phyloP scores from a whole-genome alignment of 345 rosid genomes.

The Stellera chamaejasme region DNA sequence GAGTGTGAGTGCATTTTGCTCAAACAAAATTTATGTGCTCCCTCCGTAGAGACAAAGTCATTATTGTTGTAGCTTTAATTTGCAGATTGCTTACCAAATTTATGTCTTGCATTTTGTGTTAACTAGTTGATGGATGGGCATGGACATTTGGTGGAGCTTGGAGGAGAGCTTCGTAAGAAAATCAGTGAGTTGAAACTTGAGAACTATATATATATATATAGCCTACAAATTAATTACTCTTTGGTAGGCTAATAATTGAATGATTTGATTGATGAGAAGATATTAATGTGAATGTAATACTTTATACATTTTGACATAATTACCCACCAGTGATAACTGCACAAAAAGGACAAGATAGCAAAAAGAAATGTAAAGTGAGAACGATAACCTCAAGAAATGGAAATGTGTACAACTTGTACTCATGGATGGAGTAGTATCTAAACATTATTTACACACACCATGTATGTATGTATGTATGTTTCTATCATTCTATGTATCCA shows the following conservation, averaged over 20 bases:
- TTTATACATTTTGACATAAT: too few relatives aligned
- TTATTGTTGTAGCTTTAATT: not conserved
- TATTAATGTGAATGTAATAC: too few relatives aligned
- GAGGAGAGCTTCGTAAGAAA: constrained; percentile 19
- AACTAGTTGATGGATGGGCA: constrained; percentile 18
- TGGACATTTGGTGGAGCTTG: constrained; percentile 9
- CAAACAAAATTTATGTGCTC: too few relatives aligned
- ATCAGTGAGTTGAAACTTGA: constrained; percentile 41
- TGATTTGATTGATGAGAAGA: not conserved
- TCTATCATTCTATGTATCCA: too few relatives aligned
- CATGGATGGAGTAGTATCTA: too few relatives aligned
- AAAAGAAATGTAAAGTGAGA: not conserved
- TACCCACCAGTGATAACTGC: too few relatives aligned
- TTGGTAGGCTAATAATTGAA: not conserved
- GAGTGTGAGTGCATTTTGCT: constrained; percentile 10
- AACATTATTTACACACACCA: not conserved
- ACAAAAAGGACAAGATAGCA: too few relatives aligned
- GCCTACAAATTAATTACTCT: not conserved
- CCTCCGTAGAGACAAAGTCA: too few relatives aligned
- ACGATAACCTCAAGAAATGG: too few relatives aligned
- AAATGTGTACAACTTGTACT: too few relatives aligned
- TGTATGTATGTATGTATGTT: not conserved
- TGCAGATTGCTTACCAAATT: not conserved
- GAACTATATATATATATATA: too few relatives aligned
- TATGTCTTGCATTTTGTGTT: not conserved